Evolutionary conservation across 257 asterid species (phyloP).

Genomic region (Penstemon davidsonii): DNA sequence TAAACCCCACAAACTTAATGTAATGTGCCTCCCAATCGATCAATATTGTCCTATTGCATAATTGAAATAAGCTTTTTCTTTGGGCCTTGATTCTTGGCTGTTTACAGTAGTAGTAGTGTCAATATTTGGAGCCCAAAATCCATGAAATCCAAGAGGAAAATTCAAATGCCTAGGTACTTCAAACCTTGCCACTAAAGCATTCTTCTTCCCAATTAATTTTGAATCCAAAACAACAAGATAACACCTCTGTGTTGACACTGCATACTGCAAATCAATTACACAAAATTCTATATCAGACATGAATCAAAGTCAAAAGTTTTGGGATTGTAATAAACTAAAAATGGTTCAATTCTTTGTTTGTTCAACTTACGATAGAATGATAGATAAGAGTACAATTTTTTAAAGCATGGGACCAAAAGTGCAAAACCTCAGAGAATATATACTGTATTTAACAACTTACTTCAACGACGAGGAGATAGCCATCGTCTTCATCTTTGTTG

Average conservation of each 20-base stretch:
- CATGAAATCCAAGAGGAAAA: constrained; percentile 94
- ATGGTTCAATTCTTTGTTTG: not conserved
- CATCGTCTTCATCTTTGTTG: constrained; percentile 60
- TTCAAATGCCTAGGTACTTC: constrained; percentile 83
- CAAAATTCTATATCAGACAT: not conserved
- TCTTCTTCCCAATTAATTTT: constrained; percentile 50
- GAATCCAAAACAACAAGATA: constrained; percentile 78
- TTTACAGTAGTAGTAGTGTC: not conserved
- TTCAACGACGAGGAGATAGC: constrained; percentile 87
- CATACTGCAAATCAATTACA: constrained; percentile 60
- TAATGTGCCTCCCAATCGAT: no score
- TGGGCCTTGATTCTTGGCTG: constrained; percentile 9
- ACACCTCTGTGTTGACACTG: constrained; percentile 82
- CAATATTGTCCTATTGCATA: not conserved
- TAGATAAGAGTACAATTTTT: not conserved
- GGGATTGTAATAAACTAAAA: not conserved
- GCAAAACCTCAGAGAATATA: no score
- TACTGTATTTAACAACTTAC: constrained; percentile 38
- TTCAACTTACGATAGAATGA: not conserved
- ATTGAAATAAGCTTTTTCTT: not conserved
- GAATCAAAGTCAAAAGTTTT: not conserved
- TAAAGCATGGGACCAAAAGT: no score
- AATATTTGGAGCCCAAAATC: constrained; percentile 65
- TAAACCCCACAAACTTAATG: no score
- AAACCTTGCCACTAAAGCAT: constrained; percentile 73